These are phyloP conservation scores for Malus fusca DNA, from an alignment of 306 rosid species.

Conservation along the genomic window DNA sequence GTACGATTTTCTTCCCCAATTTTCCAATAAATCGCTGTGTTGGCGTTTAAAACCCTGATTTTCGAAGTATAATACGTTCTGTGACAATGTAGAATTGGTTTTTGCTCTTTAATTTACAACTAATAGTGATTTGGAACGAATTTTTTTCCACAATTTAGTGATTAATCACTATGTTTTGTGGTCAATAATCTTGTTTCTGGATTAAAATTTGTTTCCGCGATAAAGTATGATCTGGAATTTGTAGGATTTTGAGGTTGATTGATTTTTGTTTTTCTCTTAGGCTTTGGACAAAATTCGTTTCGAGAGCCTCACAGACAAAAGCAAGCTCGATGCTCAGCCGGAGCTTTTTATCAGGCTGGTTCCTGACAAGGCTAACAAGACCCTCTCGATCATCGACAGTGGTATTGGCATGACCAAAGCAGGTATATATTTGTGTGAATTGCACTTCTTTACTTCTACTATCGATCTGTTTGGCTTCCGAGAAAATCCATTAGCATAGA, in stretches of 20 bases:
- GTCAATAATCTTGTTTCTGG: background rate
- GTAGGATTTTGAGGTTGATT: background rate
- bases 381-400: conserved; percentile 58
- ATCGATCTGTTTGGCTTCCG: background rate
- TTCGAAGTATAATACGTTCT: no score
- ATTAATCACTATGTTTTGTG: background rate
- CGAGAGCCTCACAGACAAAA: conserved; percentile 54
- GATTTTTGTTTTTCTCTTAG: conserved; percentile 3
- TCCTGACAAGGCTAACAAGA: conserved; percentile 53
- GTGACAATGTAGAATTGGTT: no score
- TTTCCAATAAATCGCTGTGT: no score
- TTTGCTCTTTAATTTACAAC: background rate
- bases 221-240: background rate
- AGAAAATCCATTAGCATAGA: background rate
- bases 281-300: conserved; percentile 65
- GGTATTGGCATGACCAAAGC: conserved; percentile 77
- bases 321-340: conserved; percentile 55
- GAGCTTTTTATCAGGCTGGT: conserved; percentile 65
- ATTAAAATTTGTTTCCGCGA: background rate
- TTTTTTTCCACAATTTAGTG: background rate
- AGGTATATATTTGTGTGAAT: conserved; percentile 12
- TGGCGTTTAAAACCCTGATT: background rate
- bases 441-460: background rate
- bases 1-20: no score
- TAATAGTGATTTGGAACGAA: background rate